Evolutionary conservation across 1,139 yeast species (phyloP), one percentile per base, ranked within the genome.

Genomic region (Williopsis jadinii): DNA sequence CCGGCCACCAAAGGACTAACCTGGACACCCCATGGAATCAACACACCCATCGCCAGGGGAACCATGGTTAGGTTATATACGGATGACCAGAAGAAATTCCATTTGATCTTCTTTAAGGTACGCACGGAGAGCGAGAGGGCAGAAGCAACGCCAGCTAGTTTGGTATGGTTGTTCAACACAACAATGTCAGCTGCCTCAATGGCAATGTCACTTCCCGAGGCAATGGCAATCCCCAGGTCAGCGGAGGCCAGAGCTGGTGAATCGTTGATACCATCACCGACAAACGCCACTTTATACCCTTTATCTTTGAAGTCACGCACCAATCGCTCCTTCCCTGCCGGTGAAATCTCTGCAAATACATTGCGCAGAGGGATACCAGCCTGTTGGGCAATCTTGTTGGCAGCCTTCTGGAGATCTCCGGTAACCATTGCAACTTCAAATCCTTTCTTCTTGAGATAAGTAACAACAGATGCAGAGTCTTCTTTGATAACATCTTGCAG

Each of bases 241-340:
- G 97, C 86, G 45, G 82, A 76, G 0, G 88, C 95, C 46, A 92
- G 70, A 0, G 97, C 97, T 0, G 97, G 97, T 0, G 97, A 95
- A 61, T 92, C 99, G 59, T 87, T 87, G 53, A 87, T 84, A 43
- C 99, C 99, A 62, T 92, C 99, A 29, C 99, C 99, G 30, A 92
- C 82, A 70, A 94, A 88, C 2, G 92, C 95, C 32, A 88, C 81
- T 12, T 64, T 58, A 8, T 50, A 56, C 6, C 59, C 61, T 9
- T 53, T 54, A 5, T 55, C 52, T 53, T 83, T 85, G 45, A 92
- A 67, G 35, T 70, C 68, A 32, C 66, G 65, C 26, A 92, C 77
- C 27, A 87, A 71, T 31, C 73, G 73, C 44, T 86, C 81, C 61
- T 92, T 92, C 41, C 84, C 82, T 12, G 73, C 69, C 0, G 98